Conservation (phyloP, 345 rosid species). For the Citrus sp. region DNA sequence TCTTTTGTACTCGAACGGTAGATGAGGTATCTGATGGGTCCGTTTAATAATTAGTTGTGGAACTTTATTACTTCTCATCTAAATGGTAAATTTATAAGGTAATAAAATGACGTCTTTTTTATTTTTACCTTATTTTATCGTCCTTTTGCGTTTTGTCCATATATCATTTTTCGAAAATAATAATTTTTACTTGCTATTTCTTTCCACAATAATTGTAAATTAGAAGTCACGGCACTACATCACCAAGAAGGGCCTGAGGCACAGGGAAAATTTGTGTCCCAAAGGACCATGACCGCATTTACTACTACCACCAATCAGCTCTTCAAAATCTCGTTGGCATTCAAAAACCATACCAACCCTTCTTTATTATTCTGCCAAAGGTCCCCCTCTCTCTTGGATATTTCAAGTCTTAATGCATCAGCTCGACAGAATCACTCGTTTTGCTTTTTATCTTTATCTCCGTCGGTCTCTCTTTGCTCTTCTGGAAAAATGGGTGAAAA, state of each 20-base stretch:
- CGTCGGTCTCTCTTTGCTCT: neutral
- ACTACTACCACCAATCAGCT: neutral
- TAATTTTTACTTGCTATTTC: too few species aligned
- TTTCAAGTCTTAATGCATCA: slow-evolving; percentile 15
- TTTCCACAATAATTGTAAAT: neutral
- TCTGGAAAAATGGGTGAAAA: slow-evolving; percentile 36
- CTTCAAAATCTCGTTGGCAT: slow-evolving; percentile 16
- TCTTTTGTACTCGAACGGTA: too few species aligned
- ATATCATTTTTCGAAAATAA: too few species aligned
- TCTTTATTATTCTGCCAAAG: slow-evolving; percentile 23
- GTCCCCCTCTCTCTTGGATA: neutral
- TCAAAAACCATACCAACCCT: slow-evolving; percentile 36
- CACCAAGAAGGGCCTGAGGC: too few species aligned
- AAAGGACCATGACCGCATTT: neutral
- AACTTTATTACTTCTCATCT: too few species aligned
- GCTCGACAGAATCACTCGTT: neutral
- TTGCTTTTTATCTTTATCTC: neutral
- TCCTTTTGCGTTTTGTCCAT: too few species aligned
- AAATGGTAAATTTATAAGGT: too few species aligned
- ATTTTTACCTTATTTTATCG: too few species aligned
- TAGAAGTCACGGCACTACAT: too few species aligned
- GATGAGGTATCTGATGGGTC: neutral
- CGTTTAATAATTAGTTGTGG: too few species aligned
- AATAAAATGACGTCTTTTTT: too few species aligned
- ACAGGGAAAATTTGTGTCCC: neutral